Evolutionary conservation across 495 filamentous ascomycete genomes (phyloP), one percentile per base, ranked within the genome.

Genomic region (Mytilinidion resinicola): DNA sequence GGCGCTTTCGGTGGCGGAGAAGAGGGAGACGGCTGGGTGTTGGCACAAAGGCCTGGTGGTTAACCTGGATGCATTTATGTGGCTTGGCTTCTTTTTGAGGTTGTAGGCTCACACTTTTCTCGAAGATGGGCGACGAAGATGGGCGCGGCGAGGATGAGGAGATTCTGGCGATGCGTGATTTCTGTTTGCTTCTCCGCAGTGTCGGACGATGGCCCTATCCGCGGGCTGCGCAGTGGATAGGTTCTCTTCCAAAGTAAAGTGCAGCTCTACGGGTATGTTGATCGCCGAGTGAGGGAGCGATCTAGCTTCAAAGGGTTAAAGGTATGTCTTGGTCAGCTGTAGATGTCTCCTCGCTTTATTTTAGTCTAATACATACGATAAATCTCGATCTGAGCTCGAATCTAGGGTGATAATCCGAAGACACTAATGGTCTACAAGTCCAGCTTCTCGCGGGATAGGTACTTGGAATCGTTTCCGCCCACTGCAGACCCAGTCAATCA

Each of bases 1-100:
- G 33, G 53, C 30, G 7, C 52, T 51, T 46, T 21, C 14, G 36
- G 21, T n/a, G 2, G 50, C 54, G 57, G 53, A 55, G 50, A 55
- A 60, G 39, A 60, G 50, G 44, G 39, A 42, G 39, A 9, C 39
- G 9, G 2, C 9, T 42, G 39, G 9, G 39, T 42, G 39, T 42
- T 42, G 39, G 9, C 2, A 9, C 2, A 42, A 42, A 42, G 39
- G 39, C 39, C 2, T 42, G 39, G 39, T 42, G 39, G 39, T 42
- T 3, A 3, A 42, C 17, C 8, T 42, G 2, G 39, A 42, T 42
- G 2, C 11, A 2, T 42, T 3, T 2, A 42, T 42, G 39, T 42
- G 39, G 3, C 6, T 39, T 39, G 37, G 37, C 37, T 39, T 39
- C 37, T 39, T 39, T 39, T 39, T 39, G 37, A 39, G 37, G 9